Base-by-base conservation (phyloP, 768 basidiomycete species). In the Amanita muscaria region DNA sequence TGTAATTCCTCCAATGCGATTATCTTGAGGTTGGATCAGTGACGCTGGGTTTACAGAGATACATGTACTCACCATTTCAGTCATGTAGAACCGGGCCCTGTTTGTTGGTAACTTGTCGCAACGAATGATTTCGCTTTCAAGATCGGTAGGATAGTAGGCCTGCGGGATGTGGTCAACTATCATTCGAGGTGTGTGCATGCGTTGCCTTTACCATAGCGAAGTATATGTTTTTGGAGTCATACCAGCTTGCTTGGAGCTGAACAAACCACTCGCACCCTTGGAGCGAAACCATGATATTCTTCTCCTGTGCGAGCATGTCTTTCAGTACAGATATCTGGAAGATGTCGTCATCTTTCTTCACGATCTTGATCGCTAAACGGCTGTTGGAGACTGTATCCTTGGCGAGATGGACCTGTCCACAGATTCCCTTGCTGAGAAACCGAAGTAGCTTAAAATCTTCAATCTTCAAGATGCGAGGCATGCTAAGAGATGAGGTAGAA, bases 21-120 rank as follows among this genome's bases (percentile, higher is more conserved):
- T 35, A 62, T 54, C 64, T 66, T 16, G 8, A 21, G 21, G 6
- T 32, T 8, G n/a, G 18, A 12, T 25, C 25, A 27, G 10, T 19
- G 42, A n/a, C 25, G 18, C 16, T 3, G 10, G 0, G 33, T 37
- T 18, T 16, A 15, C 3, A 35, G 18, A 9, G 19, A 24, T 4
- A 15, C 9, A 15, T 14, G 16, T 21, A 49, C 62, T 47, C 38
- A 66, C 66, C 29, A 66, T 51, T 53, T 67, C 63, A 10, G 59
- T 59, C 41, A 60, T 61, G 32, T 65, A 66, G 29, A 66, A 63
- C 18, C 57, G 56, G 16, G 61, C 59, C 14, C 55, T 48, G n/a
- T 42, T 31, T 5, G 54, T 47, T 3, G 52, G 51, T 12, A 64
- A 53, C 2, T 39, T 49, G 16, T 51, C 54, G 22, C 58, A 58